These are phyloP conservation scores for Tuber microsphaerosporum DNA, from an alignment of 495 filamentous ascomycete species.

Conservation along the genomic window DNA sequence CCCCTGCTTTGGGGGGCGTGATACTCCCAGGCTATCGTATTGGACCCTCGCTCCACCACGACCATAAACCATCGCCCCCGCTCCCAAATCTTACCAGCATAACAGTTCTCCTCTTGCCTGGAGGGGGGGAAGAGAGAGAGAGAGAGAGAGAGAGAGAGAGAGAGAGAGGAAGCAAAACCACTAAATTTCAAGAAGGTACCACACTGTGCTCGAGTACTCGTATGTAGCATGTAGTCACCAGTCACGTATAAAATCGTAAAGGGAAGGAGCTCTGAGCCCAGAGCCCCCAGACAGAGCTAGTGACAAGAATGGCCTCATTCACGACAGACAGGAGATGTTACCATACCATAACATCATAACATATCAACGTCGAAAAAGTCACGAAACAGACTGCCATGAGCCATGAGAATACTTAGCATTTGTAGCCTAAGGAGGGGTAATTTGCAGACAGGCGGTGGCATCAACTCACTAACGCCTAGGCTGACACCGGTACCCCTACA, in stretches of 20 bases:
- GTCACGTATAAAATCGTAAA: neutral
- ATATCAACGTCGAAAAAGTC: neutral
- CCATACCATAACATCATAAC: neutral
- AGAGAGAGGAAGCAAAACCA: neutral
- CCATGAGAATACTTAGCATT: neutral
- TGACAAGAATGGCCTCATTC: neutral
- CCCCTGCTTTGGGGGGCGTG: too few relatives aligned
- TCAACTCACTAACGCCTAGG: neutral
- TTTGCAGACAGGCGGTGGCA: neutral
- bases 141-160: too few relatives aligned
- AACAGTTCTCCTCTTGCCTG: neutral
- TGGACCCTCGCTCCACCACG: neutral
- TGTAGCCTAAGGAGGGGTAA: neutral
- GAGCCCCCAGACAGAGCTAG: neutral
- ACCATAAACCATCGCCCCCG: neutral
- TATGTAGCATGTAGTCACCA: neutral
- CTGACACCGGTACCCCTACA: neutral
- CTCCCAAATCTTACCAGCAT: neutral
- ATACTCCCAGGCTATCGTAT: too few relatives aligned
- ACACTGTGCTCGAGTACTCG: neutral
- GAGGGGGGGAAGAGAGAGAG: neutral
- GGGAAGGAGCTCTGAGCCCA: neutral
- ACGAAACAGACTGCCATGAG: neutral
- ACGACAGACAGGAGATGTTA: neutral
- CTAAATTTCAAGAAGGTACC: neutral